Base-by-base conservation (phyloP, 345 rosid genomes). In the Murraya paniculata region DNA sequence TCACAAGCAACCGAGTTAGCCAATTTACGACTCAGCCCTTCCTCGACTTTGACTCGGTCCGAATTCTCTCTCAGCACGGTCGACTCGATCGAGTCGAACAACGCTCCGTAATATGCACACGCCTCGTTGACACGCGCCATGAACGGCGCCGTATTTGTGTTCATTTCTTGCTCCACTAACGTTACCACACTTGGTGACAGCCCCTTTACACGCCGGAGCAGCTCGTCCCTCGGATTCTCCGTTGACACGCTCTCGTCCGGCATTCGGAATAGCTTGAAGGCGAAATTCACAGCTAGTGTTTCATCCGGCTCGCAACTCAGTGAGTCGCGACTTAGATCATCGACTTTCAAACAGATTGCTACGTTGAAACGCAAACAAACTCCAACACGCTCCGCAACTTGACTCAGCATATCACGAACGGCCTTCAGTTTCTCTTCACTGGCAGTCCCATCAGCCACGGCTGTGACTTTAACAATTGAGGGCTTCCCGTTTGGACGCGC, bases 151-250 rank as follows among this genome's bases (percentile, higher is more conserved):
- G 97, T 92, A 19, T 92, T 92, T 0, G 91, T 81, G 77, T 88
- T 91, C 86, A 91, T 77, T 41, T 92, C 97, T 69, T 90, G 92
- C 85, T 92, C 97, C 31, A 93, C 91, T 2, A 91, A 1, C 3
- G 97, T 91, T 35, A 96, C 98, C 75, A 96, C 92, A 68, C 90
- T 85, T 77, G 99, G 99, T 2, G 79, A 78, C 10, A 96, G 76
- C 31, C 85, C 82, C 80, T 91, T 96, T 78, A 91, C 98, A 85
- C 93, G 93, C 69, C 99, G 89, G 73, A 96, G 94, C 8, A 96
- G 92, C 84, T 90, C 94, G 86, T 96, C 99, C 1, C 99, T 78
- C 0, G 93, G 98, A 78, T 96, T 96, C 79, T 94, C 99, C 60
- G 79, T 83, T 4, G 92, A 91, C 8, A 96, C 98, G 81, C 97